These are phyloP conservation scores for Tausonia pullulans DNA, from an alignment of 1,284 basidiomycete genomes.

Conservation along the genomic window DNA sequence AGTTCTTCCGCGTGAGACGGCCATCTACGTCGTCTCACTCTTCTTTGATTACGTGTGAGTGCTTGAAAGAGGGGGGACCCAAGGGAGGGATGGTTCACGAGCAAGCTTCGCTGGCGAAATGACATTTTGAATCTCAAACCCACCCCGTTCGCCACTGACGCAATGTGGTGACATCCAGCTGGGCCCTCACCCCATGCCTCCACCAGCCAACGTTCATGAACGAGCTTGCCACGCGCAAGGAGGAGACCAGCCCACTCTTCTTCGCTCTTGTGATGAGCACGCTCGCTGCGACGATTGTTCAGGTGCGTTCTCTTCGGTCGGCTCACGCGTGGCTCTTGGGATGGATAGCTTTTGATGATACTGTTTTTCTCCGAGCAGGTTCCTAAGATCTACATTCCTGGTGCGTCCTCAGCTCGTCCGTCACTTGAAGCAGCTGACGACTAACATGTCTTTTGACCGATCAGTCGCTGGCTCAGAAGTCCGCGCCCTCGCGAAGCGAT, in stretches of 20 bases:
- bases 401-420: no score
- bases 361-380: conserved; percentile 40
- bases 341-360: not conserved
- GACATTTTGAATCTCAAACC: not conserved
- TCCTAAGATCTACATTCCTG: conserved; percentile 61
- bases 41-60: conserved; percentile 75
- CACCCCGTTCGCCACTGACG: no score
- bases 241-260: conserved; percentile 73
- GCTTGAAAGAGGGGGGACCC: not conserved
- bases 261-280: conserved; percentile 76
- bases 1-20: conserved; percentile 61
- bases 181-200: conserved; percentile 17
- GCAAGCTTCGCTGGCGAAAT: not conserved
- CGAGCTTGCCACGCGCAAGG: conserved; percentile 59
- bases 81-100: not conserved
- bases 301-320: conserved; percentile 20
- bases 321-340: not conserved
- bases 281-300: conserved; percentile 64
- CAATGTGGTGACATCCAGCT: not conserved
- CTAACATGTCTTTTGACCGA: no score
- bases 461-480: conserved; percentile 60
- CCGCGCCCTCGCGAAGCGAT: conserved; percentile 61
- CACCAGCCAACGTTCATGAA: conserved; percentile 65
- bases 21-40: conserved; percentile 60
- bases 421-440: no score